Evolutionary conservation across 192 early-diverging fungal species (phyloP).

Genomic region (Coemansia sp.): DNA sequence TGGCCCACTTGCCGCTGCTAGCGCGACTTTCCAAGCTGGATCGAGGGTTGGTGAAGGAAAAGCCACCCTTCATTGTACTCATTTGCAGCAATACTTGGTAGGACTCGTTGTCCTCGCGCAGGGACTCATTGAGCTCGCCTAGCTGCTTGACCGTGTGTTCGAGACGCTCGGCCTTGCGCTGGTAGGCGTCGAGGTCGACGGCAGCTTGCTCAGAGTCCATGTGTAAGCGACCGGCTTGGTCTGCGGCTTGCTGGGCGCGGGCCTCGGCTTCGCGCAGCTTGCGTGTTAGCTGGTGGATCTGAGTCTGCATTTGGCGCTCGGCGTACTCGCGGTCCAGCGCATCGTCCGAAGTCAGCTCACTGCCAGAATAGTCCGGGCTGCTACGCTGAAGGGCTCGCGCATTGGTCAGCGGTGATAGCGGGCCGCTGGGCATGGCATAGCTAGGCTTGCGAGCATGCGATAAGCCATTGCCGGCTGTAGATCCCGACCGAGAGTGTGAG

Average conservation of each 20-base stretch:
- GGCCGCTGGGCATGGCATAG: constrained; percentile 19
- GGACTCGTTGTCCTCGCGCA: constrained; percentile 81
- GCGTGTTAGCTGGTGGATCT: constrained; percentile 38
- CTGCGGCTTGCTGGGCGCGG: constrained; percentile 30
- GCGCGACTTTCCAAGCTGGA: constrained; percentile 50
- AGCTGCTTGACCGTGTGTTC: constrained; percentile 63
- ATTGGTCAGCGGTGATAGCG: constrained; percentile 18
- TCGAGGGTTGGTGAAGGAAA: constrained; percentile 55
- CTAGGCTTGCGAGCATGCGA: constrained; percentile 30
- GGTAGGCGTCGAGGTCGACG: constrained; percentile 22
- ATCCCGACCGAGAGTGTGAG: constrained; percentile 17
- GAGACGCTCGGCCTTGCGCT: constrained; percentile 49
- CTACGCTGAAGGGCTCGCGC: constrained; percentile 8
- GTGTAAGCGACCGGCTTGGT: constrained; percentile 31
- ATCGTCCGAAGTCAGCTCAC: not conserved
- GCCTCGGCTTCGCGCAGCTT: constrained; percentile 38
- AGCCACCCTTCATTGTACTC: constrained; percentile 78
- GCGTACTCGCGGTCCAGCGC: not conserved
- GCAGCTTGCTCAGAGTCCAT: constrained; percentile 30
- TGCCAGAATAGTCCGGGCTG: not conserved
- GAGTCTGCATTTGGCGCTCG: constrained; percentile 16
- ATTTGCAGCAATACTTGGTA: constrained; percentile 79
- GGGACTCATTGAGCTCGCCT: constrained; percentile 64
- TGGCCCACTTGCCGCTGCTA: constrained; percentile 37
- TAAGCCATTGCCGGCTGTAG: constrained; percentile 8